Evolutionary conservation across 257 asterid species (phyloP), one percentile per base, ranked within the genome.

Genomic region (Solanum piurae): DNA sequence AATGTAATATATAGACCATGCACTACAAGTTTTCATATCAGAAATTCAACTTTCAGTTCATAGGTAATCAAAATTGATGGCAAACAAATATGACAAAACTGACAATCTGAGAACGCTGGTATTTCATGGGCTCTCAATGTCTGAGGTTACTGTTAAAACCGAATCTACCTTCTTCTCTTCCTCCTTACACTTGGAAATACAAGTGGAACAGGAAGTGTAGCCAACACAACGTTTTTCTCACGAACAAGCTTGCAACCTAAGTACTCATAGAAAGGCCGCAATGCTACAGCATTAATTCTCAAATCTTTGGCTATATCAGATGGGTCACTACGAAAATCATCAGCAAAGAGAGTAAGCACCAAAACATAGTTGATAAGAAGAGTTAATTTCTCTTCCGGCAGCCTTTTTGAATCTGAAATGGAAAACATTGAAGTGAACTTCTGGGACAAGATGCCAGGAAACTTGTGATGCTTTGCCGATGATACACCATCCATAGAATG

Each of bases 241-340:
- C 89, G 89, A 79, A 89, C 93, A 64, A 94, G 76, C 92, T 95
- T 97, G 95, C 99, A 95, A 52, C 99, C 99, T 31, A 97, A 89
- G 92, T 87, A 91, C 72, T 91, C 92, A 6, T 91, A 95, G 86
- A 92, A 91, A 46, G 88, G 89, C 86, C 98, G 90, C 64, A 95
- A 84, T 7, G 87, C 74, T 5, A 85, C 3, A 8, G 89, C 11
- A 83, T 83, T 80, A 92, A 95, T 93, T 64, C 96, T 93, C 52
- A 97, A 92, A 93, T 97, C 99, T 91, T 90, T 93, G 73, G 96
- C 93, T 85, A 97, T 95, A 87, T 97, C 98, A 3, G 93, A 42
- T 4, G 90, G 92, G 86, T 97, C 96, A 3, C 96, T 87, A 34
- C 88, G 90, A 88, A 97, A 97, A 71, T 94, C 90, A 72, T 97